Base-by-base conservation (phyloP, 2,329 filamentous ascomycete species). In the Seiridium unicorne region DNA sequence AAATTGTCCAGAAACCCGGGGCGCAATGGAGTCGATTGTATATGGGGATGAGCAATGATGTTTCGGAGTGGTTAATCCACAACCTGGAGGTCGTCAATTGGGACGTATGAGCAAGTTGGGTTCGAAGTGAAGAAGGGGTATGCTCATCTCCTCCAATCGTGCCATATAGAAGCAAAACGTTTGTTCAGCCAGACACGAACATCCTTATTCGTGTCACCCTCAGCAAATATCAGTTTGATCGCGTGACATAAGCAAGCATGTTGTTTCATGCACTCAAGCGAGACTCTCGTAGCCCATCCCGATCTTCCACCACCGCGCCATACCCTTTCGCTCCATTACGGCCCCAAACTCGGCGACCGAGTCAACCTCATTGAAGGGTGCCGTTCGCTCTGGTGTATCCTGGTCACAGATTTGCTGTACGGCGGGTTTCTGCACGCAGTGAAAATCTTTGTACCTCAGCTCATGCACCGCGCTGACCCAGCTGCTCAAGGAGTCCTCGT, bases 391-490 rank as follows among this genome's bases (percentile, higher is more conserved):
- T 8, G 36, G 7, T 13, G n/a, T 26, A 1, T 26, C 34, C 26
- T 58, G 34, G 18, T 47, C 11, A 34, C 42, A 36, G 7, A 66
- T 57, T 1, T 55, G 32, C 5, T 48, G 60, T 6, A 64, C 65
- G 3, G 70, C 81, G 8, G 86, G 84, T 64, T 84, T 82, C 13
- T 76, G 77, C 6, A 81, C 83, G 51, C 91, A 81, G 63, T 89
- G 85, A 57, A 88, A 92, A 71, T 92, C 89, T 65, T 92, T 92
- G 73, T 92, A 92, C 5, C 87, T 80, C 47, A 92, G 73, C 34
- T 80, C 80, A 59, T 89, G 84, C 2, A 92, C 89, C 1, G 78
- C 76, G 9, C 77, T 78, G 4, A 92, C 86, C 89, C 89, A 92
- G 11, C 79, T 77, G 60, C 77, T 79, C 3, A 92, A 83, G 1